Base-by-base conservation (phyloP, 1,284 basidiomycete genomes). In the Cystobasidiaceae sp. region DNA sequence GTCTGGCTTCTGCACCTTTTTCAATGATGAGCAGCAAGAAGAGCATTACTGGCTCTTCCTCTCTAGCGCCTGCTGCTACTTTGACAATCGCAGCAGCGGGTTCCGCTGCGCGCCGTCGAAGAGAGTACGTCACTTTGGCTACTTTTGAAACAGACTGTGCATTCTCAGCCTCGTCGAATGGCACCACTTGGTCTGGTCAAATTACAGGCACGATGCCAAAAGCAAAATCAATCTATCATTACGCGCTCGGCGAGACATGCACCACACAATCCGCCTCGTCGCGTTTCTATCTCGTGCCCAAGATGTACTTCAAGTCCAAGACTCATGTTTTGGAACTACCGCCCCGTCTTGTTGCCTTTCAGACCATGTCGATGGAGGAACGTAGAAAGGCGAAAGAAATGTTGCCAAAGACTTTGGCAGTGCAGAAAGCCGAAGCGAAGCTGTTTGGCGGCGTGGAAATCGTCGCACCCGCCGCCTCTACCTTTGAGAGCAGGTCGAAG, bases 171-270 rank as follows among this genome's bases (percentile, higher is more conserved):
- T 32, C 34, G n/a, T n/a, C n/a, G n/a, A n/a, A n/a, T n/a, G n/a
- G n/a, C n/a, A 30, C 46, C 9, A 41, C n/a, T 1, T 67, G 49
- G 37, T 23, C 32, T 9, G 32, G 55, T 37, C 33, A 34, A 37
- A 28, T 50, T 15, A 43, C 4, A 17, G 52, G 59, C 3, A n/a
- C 45, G 19, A 8, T 69, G 25, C 68, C 68, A 25, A 58, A 64
- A 48, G n/a, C 54, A 19, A 69, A 67, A 45, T 49, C 45, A 15
- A 27, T 68, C 2, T 69, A 63, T 32, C 68, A 66, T 2, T 72
- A 70, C 44, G 66, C 68, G 45, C 25, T 69, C 23, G 71, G 71
- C 25, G 71, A 72, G 37, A 68, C 69, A 32, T 61, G 67, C 23
- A 28, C 45, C 44, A 56, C 39, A 43, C 7, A 13, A 28, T 27